Percentiles rank a stretch among this genome's conserved stretches.
Conservation (phyloP, 169 alveolate species). For the Plasmodium coatneyi region DNA sequence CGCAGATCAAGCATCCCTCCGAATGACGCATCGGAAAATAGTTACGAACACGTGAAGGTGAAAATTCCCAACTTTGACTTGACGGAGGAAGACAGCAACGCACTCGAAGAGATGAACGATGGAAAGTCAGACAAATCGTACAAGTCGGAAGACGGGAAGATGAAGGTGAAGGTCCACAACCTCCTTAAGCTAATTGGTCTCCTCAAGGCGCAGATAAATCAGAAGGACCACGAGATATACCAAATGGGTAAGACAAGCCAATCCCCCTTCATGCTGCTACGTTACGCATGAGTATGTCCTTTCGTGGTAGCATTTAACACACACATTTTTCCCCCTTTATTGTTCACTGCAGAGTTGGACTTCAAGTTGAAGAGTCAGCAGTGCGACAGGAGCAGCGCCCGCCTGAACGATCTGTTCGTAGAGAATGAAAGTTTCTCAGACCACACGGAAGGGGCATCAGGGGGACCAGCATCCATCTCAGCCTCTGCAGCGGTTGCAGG, state of each 20-base stretch:
- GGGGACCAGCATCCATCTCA: neutral
- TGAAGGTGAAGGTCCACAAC: slow-evolving; percentile 41
- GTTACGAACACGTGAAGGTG: neutral
- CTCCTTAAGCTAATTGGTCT: slow-evolving; percentile 29
- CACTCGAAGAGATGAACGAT: slow-evolving; percentile 11
- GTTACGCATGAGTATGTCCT: neutral
- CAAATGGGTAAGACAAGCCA: slow-evolving; percentile 16
- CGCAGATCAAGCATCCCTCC: neutral
- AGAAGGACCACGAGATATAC: slow-evolving; percentile 64
- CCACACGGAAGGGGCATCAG: neutral
- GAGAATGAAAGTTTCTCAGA: slow-evolving; percentile 6
- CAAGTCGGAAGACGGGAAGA: slow-evolving; percentile 15
- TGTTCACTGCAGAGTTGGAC: slow-evolving; percentile 47
- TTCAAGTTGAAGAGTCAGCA: slow-evolving; percentile 23
- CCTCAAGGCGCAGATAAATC: slow-evolving; percentile 52
- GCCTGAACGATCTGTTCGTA: neutral
- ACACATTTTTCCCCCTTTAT: neutral
- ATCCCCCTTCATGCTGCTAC: too few species aligned
- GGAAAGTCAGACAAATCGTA: slow-evolving; percentile 29
- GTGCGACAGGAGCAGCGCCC: neutral
- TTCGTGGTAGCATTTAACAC: too few species aligned
- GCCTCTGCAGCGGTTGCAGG: neutral
- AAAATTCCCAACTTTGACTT: neutral
- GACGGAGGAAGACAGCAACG: neutral
- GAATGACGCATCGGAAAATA: slow-evolving; percentile 6